Evolutionary conservation across 345 rosid species (phyloP).

Genomic region (Dipteronia dyeriana): DNA sequence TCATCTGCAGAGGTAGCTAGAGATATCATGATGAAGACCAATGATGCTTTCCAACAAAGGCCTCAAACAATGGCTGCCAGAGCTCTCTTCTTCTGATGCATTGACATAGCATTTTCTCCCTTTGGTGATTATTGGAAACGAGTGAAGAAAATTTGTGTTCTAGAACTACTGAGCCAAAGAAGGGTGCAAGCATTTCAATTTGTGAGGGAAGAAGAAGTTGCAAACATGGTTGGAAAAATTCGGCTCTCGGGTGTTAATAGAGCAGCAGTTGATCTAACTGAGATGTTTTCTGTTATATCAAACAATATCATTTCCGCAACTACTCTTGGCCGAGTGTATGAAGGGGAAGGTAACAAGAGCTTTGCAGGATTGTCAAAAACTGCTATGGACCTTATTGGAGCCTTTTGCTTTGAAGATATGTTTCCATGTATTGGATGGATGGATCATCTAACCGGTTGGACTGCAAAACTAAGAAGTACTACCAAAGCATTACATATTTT

Average conservation of each 20-base stretch:
- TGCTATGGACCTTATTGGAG: slow-evolving; percentile 3
- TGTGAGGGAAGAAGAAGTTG: slow-evolving; percentile 33
- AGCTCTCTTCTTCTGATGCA: slow-evolving; percentile 3
- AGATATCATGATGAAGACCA: neutral
- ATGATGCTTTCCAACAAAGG: neutral
- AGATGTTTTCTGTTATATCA: slow-evolving; percentile 11
- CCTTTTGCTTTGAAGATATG: slow-evolving; percentile 26
- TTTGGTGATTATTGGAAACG: slow-evolving; percentile 8
- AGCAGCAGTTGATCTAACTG: slow-evolving; percentile 14
- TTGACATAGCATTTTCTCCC: neutral
- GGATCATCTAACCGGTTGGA: neutral
- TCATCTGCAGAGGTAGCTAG: slow-evolving; percentile 21
- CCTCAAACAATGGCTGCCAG: neutral
- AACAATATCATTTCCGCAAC: slow-evolving; percentile 14
- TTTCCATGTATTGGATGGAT: slow-evolving; percentile 8
- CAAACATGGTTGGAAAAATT: slow-evolving; percentile 14
- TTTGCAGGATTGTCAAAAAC: slow-evolving; percentile 14
- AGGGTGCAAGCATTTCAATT: slow-evolving; percentile 25
- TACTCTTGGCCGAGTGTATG: slow-evolving; percentile 16
- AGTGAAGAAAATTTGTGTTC: neutral
- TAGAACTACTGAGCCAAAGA: neutral
- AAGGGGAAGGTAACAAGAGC: neutral
- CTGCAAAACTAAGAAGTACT: neutral
- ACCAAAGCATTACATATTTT: neutral
- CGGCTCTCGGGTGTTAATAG: neutral